A percentile compares a stretch with the other conserved stretches of the same genome.
Evolutionary conservation across 2,329 filamentous ascomycete genomes (phyloP).

Genomic region (Colletotrichum caudatum): DNA sequence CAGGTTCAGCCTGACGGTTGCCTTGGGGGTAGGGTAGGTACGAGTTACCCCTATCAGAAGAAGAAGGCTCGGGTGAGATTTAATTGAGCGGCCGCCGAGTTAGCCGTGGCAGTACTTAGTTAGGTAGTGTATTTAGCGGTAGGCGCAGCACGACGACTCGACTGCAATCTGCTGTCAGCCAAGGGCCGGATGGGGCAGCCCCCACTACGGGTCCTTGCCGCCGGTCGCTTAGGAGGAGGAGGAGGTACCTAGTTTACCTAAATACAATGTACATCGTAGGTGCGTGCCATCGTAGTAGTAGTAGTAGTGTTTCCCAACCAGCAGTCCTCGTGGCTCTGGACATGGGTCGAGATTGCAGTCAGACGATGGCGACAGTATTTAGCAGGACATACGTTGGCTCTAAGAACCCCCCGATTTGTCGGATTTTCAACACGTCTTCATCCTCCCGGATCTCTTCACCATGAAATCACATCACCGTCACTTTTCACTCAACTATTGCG

Average conservation of each 20-base stretch:
- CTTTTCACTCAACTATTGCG: not conserved
- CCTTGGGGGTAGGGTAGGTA: constrained; percentile 1
- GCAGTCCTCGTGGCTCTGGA: not conserved
- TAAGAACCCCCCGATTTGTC: constrained; percentile 11
- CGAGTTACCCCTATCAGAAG: too few relatives aligned
- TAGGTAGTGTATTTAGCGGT: constrained; percentile 12
- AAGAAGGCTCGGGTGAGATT: constrained; percentile 8
- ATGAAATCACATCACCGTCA: not conserved
- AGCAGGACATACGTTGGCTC: not conserved
- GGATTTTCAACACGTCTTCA: too few relatives aligned
- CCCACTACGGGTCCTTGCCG: constrained; percentile 18
- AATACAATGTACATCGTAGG: not conserved
- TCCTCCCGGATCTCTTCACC: not conserved
- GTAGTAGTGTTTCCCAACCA: not conserved
- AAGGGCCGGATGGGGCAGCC: constrained; percentile 6
- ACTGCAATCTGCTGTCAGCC: not conserved
- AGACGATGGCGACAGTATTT: not conserved
- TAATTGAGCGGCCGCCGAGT: constrained; percentile 6
- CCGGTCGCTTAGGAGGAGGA: not conserved
- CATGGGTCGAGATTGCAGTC: constrained; percentile 8
- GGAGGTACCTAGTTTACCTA: too few relatives aligned
- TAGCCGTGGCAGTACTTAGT: not conserved
- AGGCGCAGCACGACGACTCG: constrained; percentile 27
- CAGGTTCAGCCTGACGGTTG: constrained; percentile 15
- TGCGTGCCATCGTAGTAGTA: too few relatives aligned